A percentile compares a stretch with the other conserved stretches of the same genome.
These are phyloP conservation scores for Zygotorulaspora florentina DNA, from an alignment of 805 yeast species.

Conservation along the genomic window DNA sequence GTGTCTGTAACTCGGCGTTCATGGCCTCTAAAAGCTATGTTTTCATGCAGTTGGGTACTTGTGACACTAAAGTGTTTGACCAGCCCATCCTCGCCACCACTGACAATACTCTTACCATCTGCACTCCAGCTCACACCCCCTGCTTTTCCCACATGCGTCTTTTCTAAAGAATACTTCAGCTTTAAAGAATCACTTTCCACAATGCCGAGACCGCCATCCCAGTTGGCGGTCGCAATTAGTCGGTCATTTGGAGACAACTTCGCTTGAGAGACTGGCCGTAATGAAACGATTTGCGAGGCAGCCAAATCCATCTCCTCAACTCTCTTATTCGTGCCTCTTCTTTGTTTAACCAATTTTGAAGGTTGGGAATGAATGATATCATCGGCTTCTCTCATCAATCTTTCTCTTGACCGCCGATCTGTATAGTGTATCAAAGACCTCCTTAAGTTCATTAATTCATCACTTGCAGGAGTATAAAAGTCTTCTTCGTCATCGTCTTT, in stretches of 20 bases:
- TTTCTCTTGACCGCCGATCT: conserved; percentile 39
- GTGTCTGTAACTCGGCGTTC: conserved; percentile 55
- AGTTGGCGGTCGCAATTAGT: conserved; percentile 63
- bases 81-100: conserved; percentile 46
- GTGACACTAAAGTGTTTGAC: conserved; percentile 37
- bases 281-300: conserved; percentile 70
- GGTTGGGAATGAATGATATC: conserved; percentile 35
- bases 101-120: conserved; percentile 30
- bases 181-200: conserved; percentile 41
- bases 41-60: conserved; percentile 19
- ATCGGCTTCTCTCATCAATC: conserved; percentile 39
- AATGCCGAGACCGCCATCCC: conserved; percentile 71
- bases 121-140: conserved; percentile 68
- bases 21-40: conserved; percentile 40
- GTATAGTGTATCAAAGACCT: conserved; percentile 50
- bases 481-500: conserved; percentile 66
- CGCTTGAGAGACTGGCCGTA: conserved; percentile 63
- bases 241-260: conserved; percentile 40
- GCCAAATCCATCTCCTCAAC: conserved; percentile 40
- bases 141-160: conserved; percentile 53
- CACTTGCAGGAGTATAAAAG: conserved; percentile 76
- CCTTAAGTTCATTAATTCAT: conserved; percentile 50
- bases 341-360: conserved; percentile 40
- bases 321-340: conserved; percentile 41
- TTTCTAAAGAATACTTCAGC: conserved; percentile 15